Evolutionary conservation across 73 alveolate species (phyloP).

Genomic region (Paramecium primaurelia): DNA sequence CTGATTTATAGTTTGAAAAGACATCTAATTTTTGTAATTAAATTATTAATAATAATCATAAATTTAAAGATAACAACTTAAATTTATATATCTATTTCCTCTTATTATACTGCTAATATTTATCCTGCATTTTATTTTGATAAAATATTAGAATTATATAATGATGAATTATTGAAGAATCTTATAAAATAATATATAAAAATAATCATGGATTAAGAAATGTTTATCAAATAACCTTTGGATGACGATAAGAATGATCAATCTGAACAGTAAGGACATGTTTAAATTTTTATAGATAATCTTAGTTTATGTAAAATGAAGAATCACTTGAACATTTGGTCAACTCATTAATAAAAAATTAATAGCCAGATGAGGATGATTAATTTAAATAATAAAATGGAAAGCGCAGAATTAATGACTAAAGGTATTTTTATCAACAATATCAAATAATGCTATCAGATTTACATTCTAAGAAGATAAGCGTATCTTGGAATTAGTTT

Average conservation of each 20-base stretch:
- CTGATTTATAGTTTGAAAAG: not conserved
- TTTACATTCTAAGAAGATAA: conserved; percentile 37
- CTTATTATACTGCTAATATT: not conserved
- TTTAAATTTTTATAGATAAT: not conserved
- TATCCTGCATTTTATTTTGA: not conserved
- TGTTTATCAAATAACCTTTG: not conserved
- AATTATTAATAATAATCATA: not conserved
- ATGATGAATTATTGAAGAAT: conserved; percentile 27
- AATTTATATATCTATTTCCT: not conserved
- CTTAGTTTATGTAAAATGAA: not conserved
- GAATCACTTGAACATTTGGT: conserved; percentile 23
- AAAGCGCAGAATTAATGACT: not conserved
- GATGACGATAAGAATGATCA: not conserved
- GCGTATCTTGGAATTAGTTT: conserved; percentile 19
- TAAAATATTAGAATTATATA: not conserved
- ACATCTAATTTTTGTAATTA: not conserved
- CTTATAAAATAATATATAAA: conserved; percentile 3
- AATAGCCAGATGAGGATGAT: not conserved
- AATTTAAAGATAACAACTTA: not conserved
- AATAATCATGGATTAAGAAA: conserved; percentile 23
- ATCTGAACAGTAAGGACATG: not conserved
- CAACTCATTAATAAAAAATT: not conserved
- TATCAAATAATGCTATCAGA: not conserved
- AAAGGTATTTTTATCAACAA: not conserved
- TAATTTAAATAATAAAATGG: not conserved